phyloP scores from a whole-genome alignment of 2,329 filamentous ascomycete species.

The Alternaria consortialis region DNA sequence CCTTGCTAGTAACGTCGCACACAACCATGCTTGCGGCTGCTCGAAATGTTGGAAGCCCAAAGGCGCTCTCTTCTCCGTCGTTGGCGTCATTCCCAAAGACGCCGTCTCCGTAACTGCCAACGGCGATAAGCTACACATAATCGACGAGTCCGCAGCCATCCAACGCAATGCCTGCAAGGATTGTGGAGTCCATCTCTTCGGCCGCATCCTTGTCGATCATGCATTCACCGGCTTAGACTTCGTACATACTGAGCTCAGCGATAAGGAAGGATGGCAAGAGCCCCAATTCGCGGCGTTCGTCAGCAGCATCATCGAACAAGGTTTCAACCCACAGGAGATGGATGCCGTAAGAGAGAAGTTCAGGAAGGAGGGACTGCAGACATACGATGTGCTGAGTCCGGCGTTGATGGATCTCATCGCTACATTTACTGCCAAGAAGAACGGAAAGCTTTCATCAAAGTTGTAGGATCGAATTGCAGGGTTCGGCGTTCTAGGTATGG shows the following conservation, averaged over 20 bases:
- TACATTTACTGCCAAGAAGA: constrained; percentile 63
- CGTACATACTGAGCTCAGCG: constrained; percentile 70
- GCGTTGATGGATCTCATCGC: constrained; percentile 66
- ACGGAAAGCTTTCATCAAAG: constrained; percentile 41
- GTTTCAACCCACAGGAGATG: constrained; percentile 65
- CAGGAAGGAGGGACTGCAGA: constrained; percentile 64
- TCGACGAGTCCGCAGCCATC: constrained; percentile 65
- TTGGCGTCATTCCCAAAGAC: constrained; percentile 67
- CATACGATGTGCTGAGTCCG: constrained; percentile 70
- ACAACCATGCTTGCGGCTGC: constrained; percentile 77
- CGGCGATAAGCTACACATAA: constrained; percentile 63
- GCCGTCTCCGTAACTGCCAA: constrained; percentile 67
- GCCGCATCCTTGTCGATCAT: constrained; percentile 71
- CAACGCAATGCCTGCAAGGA: constrained; percentile 59
- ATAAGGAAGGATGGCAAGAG: constrained; percentile 73
- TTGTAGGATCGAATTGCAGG: constrained; percentile 20
- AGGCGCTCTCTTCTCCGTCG: constrained; percentile 70
- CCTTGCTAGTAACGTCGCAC: constrained; percentile 66
- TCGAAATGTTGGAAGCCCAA: constrained; percentile 76
- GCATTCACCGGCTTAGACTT: constrained; percentile 75
- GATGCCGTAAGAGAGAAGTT: constrained; percentile 64
- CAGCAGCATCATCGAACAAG: constrained; percentile 73
- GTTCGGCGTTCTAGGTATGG: constrained; percentile 4
- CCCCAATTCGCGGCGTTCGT: constrained; percentile 76
- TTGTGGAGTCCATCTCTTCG: constrained; percentile 68